Evolutionary conservation across 1,284 basidiomycete species (phyloP).

Genomic region (Erythrobasidium hasegawianum): DNA sequence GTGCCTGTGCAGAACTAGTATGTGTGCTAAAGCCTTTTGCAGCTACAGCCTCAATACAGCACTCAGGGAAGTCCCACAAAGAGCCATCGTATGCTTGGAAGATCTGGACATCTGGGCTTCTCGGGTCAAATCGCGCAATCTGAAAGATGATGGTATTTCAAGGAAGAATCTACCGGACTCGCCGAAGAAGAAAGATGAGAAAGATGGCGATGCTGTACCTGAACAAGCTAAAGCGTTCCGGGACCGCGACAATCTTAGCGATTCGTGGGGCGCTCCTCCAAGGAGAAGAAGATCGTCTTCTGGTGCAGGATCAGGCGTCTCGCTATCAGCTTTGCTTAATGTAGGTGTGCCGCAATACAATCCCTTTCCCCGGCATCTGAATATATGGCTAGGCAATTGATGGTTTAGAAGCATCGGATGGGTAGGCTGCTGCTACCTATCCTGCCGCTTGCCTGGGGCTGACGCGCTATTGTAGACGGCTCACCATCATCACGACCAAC

Average conservation of each 20-base stretch:
- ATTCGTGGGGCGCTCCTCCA: neutral
- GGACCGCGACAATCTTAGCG: too few relatives aligned
- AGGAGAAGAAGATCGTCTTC: neutral
- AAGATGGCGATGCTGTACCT: too few relatives aligned
- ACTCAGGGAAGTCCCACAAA: neutral
- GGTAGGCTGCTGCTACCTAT: too few relatives aligned
- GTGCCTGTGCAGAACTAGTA: too few relatives aligned
- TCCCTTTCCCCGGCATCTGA: neutral
- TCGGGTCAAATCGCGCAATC: neutral
- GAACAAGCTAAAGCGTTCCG: too few relatives aligned
- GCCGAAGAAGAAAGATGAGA: too few relatives aligned
- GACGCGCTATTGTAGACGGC: neutral
- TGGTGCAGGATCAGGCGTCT: neutral
- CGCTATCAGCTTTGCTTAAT: constrained; percentile 26
- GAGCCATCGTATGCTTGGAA: neutral
- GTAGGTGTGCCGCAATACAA: neutral
- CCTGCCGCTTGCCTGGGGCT: too few relatives aligned
- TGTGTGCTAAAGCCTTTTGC: too few relatives aligned
- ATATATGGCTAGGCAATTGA: neutral
- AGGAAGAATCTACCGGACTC: too few relatives aligned
- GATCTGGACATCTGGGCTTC: constrained; percentile 2
- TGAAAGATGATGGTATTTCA: neutral
- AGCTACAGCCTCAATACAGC: constrained; percentile 7
- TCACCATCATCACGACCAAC: constrained; percentile 60
- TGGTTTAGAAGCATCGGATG: neutral